Conservation (phyloP, 2,329 filamentous ascomycete genomes). For the Domatiomyces catenatus region DNA sequence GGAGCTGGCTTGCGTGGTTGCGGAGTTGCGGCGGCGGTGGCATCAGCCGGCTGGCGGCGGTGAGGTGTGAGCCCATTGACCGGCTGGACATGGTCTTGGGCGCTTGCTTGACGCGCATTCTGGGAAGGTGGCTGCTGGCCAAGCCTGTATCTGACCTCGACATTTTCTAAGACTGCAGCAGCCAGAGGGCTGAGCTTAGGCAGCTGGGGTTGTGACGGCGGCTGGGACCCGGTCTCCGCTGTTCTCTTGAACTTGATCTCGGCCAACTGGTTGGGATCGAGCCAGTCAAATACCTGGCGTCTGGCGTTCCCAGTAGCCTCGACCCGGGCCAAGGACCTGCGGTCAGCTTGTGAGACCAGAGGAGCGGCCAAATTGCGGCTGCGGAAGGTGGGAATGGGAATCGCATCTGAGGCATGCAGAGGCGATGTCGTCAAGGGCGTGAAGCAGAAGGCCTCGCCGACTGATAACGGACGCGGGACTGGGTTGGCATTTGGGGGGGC, state of each 20-base stretch:
- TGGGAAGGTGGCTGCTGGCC: background rate
- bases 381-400: slow-evolving; percentile 11
- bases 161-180: background rate
- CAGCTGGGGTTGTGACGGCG: background rate
- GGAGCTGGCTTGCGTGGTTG: slow-evolving; percentile 32
- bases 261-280: slow-evolving; percentile 9
- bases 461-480: slow-evolving; percentile 24
- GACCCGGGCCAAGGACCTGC: slow-evolving; percentile 6
- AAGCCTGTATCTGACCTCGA: background rate
- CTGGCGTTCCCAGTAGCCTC: slow-evolving; percentile 7
- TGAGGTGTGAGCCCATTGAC: slow-evolving; percentile 8
- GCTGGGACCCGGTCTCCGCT: background rate
- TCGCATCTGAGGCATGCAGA: slow-evolving; percentile 21
- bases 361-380: background rate
- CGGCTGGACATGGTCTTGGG: background rate
- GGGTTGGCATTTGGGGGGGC: background rate
- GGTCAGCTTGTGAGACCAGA: slow-evolving; percentile 8
- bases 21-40: background rate
- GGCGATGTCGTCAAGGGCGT: slow-evolving; percentile 34
- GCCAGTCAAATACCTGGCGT: slow-evolving; percentile 7
- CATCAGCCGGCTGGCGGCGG: slow-evolving; percentile 9
- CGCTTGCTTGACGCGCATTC: background rate
- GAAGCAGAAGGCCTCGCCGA: slow-evolving; percentile 34
- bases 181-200: background rate
- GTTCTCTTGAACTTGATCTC: slow-evolving; percentile 5